phyloP scores from a whole-genome alignment of 441 rosid genomes.

The Corymbia calophylla region DNA sequence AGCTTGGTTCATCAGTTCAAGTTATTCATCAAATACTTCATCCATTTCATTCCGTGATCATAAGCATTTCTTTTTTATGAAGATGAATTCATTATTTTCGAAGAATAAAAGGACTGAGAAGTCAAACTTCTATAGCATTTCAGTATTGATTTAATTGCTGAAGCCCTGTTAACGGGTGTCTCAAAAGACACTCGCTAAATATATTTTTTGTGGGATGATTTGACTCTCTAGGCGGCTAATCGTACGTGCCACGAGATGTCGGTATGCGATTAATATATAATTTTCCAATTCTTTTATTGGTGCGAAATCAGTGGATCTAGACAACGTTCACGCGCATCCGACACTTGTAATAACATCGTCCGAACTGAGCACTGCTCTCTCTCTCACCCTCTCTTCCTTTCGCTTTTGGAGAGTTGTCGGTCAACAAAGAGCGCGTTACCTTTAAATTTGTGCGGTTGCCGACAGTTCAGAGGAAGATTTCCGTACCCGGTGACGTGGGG shows the following conservation, averaged over 20 bases:
- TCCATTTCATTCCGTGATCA: no score
- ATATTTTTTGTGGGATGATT: background rate
- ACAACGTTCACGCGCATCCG: rapidly evolving
- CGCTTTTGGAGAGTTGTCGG: background rate
- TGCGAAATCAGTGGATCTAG: background rate
- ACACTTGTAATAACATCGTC: rapidly evolving
- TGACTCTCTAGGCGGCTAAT: rapidly evolving
- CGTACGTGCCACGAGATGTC: background rate
- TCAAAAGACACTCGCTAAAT: no score
- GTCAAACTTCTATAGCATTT: rapidly evolving
- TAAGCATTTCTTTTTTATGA: background rate
- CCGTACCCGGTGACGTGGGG: background rate
- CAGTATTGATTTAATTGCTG: background rate
- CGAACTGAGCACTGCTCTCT: background rate
- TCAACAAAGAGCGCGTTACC: background rate
- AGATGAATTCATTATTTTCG: background rate
- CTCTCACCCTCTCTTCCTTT: background rate
- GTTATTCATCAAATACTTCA: no score
- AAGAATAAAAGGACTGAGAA: rapidly evolving
- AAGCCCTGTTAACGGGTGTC: no score
- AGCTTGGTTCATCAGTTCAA: no score
- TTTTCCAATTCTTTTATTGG: background rate
- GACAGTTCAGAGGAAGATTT: background rate
- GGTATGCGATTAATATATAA: background rate
- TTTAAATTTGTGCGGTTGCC: background rate